A percentile compares a stretch with the other conserved stretches of the same genome.
Conservation (phyloP, 495 filamentous ascomycete species). For the Trichoderma gamsii region DNA sequence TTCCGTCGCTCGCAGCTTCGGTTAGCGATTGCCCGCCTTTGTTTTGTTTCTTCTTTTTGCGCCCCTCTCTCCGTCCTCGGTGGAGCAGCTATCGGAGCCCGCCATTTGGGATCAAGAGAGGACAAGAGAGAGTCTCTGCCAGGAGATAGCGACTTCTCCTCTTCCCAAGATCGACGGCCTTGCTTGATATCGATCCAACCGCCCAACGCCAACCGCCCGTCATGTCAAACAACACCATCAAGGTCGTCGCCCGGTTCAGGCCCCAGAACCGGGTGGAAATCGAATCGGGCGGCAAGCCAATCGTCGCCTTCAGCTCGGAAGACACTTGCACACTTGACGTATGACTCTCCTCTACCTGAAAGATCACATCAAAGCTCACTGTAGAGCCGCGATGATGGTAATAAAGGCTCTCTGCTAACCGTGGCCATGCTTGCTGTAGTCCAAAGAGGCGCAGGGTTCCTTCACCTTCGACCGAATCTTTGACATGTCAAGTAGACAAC, state of each 20-base stretch:
- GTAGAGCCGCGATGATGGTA: neutral
- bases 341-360: constrained; percentile 29
- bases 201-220: constrained; percentile 27
- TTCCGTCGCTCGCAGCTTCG: neutral
- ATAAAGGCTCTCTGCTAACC: neutral
- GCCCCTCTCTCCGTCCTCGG: neutral
- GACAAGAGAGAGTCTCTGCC: neutral
- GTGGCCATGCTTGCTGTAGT: constrained; percentile 44
- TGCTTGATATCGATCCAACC: neutral
- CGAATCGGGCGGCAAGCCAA: constrained; percentile 79
- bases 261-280: constrained; percentile 93
- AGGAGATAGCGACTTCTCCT: constrained; percentile 2
- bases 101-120: constrained; percentile 7
- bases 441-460: constrained; percentile 69
- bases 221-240: constrained; percentile 55
- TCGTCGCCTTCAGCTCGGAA: constrained; percentile 79
- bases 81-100: neutral
- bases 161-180: constrained; percentile 4
- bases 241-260: constrained; percentile 93
- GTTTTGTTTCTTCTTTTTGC: neutral
- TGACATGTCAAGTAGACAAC: constrained; percentile 79
- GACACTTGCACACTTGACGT: constrained; percentile 87
- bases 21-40: neutral
- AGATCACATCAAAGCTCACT: neutral
- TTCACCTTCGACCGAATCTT: constrained; percentile 99